phyloP scores from a whole-genome alignment of 768 basidiomycete species.

The Pleurotus platypus region DNA sequence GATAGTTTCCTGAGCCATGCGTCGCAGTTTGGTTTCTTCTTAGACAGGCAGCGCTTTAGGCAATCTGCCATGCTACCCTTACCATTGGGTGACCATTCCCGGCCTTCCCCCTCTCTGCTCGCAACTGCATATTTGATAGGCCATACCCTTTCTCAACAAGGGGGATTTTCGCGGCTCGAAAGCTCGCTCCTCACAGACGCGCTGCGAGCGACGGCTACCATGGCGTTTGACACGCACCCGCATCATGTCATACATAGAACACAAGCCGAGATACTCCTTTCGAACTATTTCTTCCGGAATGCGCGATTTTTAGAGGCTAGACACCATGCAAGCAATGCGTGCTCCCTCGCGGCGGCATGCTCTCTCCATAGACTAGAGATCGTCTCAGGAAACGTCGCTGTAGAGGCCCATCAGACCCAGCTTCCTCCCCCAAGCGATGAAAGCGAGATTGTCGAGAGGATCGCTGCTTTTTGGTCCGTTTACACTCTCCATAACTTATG shows the following conservation, averaged over 20 bases:
- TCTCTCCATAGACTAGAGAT: constrained; percentile 13
- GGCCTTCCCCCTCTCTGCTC: constrained; percentile 32
- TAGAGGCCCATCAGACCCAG: background rate
- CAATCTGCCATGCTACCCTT: constrained; percentile 25
- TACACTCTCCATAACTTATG: constrained; percentile 15
- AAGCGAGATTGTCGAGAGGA: constrained; percentile 15
- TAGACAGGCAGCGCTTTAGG: constrained; percentile 42
- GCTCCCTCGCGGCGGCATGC: constrained; percentile 13
- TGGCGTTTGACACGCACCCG: constrained; percentile 36
- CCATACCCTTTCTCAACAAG: constrained; percentile 23
- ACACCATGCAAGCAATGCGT: constrained; percentile 13
- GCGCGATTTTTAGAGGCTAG: constrained; percentile 16
- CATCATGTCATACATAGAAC: constrained; percentile 31
- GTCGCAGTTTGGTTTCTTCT: constrained; percentile 50
- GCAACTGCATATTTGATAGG: constrained; percentile 37
- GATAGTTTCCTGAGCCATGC: constrained; percentile 36
- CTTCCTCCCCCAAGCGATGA: constrained; percentile 10
- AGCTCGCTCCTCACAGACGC: constrained; percentile 36
- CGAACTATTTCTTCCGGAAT: constrained; percentile 27
- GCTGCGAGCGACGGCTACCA: constrained; percentile 32
- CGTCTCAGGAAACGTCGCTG: background rate
- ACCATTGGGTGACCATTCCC: constrained; percentile 24
- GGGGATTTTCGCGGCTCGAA: constrained; percentile 22
- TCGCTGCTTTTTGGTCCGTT: constrained; percentile 18
- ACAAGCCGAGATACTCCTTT: constrained; percentile 40